Percentiles rank a stretch among this genome's conserved stretches.
These are phyloP conservation scores for Paragyromitra xinjiangensis DNA, from an alignment of 495 filamentous ascomycete genomes.

Conservation along the genomic window DNA sequence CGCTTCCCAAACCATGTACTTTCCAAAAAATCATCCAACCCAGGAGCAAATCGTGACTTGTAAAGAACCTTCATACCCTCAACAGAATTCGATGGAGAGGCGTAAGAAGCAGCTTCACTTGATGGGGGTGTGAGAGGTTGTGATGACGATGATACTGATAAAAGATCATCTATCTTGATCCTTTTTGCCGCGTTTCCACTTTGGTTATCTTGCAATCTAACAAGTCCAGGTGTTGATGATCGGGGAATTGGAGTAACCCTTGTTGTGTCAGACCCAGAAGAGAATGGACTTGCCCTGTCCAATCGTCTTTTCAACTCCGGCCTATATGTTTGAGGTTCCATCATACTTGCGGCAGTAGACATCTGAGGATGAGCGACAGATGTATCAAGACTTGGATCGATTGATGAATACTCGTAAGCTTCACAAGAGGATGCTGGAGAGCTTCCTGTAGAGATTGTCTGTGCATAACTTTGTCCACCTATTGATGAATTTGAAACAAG, in stretches of 20 bases:
- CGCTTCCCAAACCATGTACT: conserved; percentile 53
- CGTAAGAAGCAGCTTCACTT: conserved; percentile 51
- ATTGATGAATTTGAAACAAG: conserved; percentile 61
- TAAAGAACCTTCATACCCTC: conserved; percentile 52
- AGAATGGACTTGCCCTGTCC: conserved; percentile 55
- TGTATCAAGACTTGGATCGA: conserved; percentile 78
- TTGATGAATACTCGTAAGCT: conserved; percentile 72
- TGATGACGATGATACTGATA: conserved; percentile 52
- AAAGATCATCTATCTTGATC: conserved; percentile 57
- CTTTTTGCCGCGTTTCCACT: conserved; percentile 54
- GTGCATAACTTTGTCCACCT: conserved; percentile 55
- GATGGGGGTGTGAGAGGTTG: conserved; percentile 57
- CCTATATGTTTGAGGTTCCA: conserved; percentile 53
- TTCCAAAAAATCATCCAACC: conserved; percentile 52
- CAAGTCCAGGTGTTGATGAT: conserved; percentile 46
- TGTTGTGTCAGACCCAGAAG: conserved; percentile 55
- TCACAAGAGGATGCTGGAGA: conserved; percentile 57
- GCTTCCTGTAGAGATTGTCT: conserved; percentile 52
- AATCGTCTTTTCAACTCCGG: conserved; percentile 54
- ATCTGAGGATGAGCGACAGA: conserved; percentile 57
- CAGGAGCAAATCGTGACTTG: conserved; percentile 46
- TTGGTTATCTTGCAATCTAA: conserved; percentile 46
- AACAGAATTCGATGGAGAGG: conserved; percentile 48
- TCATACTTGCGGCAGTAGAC: conserved; percentile 39
- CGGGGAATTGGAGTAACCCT: conserved; percentile 53